Conservation (phyloP, 768 basidiomycete genomes). For the Lactarius pseudohatsudake region DNA sequence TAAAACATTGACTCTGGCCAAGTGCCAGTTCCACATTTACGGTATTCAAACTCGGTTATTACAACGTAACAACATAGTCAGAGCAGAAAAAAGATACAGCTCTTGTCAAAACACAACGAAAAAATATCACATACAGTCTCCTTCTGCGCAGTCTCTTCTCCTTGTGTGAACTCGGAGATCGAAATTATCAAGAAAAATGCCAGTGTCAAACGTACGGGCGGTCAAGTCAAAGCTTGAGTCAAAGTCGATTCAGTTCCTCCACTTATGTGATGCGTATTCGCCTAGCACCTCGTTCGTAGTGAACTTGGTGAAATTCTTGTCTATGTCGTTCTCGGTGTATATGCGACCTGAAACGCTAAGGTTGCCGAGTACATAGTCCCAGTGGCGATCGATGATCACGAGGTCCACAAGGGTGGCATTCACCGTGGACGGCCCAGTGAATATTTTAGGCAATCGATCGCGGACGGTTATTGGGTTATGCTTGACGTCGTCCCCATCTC, state of each 20-base stretch:
- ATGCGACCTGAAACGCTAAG: neutral
- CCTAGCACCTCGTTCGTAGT: neutral
- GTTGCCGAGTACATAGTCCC: conserved; percentile 9
- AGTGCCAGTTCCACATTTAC: neutral
- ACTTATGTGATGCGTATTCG: neutral
- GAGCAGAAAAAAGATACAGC: no score
- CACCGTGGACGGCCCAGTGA: no score
- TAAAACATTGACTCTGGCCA: neutral
- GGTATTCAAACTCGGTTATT: neutral
- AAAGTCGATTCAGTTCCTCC: no score
- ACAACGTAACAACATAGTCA: neutral
- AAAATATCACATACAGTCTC: no score
- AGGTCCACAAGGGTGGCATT: no score
- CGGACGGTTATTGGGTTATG: no score
- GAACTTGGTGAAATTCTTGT: neutral
- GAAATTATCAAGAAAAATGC: neutral
- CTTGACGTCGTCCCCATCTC: no score
- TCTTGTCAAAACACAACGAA: no score
- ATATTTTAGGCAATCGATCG: no score
- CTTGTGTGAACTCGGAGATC: neutral
- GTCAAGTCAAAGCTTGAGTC: no score
- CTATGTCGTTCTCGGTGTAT: neutral
- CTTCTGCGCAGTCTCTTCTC: neutral
- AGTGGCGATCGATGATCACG: no score
- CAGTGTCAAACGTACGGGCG: no score